These are phyloP conservation scores for Acer negundo DNA, from an alignment of 345 rosid species.

Conservation along the genomic window DNA sequence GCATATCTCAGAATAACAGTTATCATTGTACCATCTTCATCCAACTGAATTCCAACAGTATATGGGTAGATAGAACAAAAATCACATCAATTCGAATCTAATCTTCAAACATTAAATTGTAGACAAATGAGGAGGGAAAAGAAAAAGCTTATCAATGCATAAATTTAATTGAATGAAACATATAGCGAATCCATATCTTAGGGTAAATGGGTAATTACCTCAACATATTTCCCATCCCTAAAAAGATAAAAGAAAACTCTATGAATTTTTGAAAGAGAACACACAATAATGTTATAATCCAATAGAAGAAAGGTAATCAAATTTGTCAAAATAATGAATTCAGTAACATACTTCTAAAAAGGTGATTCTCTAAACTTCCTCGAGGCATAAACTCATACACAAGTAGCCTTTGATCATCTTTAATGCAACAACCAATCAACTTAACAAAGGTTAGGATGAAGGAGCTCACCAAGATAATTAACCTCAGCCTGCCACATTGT, in stretches of 20 bases:
- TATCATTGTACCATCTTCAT: background rate
- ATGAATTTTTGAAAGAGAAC: background rate
- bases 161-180: background rate
- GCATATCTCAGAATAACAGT: background rate
- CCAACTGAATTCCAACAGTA: background rate
- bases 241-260: background rate
- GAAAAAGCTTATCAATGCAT: background rate
- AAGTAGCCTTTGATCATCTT: constrained; percentile 61
- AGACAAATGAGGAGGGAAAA: background rate
- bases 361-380: constrained; percentile 71
- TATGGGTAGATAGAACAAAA: background rate
- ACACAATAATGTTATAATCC: background rate
- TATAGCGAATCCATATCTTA: background rate
- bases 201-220: background rate
- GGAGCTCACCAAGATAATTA: constrained; percentile 53
- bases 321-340: constrained; percentile 4
- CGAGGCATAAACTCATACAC: constrained; percentile 66
- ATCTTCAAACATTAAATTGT: background rate
- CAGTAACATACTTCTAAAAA: constrained; percentile 50
- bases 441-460: constrained; percentile 60
- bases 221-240: background rate
- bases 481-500: constrained; percentile 51
- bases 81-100: background rate
- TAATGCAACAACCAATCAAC: constrained; percentile 59
- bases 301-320: constrained; percentile 17